Evolutionary conservation across 2,329 filamentous ascomycete species (phyloP).

Genomic region (Penicillium sumatraense): DNA sequence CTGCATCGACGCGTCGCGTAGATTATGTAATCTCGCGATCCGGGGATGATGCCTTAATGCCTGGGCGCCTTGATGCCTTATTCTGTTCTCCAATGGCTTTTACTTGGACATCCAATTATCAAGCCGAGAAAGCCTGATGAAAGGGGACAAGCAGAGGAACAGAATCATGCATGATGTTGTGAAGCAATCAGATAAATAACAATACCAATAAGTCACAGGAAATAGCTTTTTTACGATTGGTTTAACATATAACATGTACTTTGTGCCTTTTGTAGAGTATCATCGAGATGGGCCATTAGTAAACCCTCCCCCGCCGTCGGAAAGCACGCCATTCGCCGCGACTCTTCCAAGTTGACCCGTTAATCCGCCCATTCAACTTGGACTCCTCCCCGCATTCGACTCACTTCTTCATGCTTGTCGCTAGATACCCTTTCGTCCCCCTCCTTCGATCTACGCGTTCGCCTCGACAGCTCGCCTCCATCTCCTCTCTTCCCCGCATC

Average conservation of each 20-base stretch:
- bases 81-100: too few relatives aligned
- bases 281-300: neutral
- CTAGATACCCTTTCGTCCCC: constrained; percentile 11
- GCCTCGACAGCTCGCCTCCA: constrained; percentile 2
- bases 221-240: too few relatives aligned
- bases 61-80: too few relatives aligned
- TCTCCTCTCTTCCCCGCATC: constrained; percentile 23
- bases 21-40: neutral
- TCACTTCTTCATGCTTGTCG: constrained; percentile 8
- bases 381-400: neutral
- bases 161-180: too few relatives aligned
- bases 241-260: too few relatives aligned
- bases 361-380: neutral
- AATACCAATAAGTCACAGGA: too few relatives aligned
- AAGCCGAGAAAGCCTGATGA: too few relatives aligned
- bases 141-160: too few relatives aligned
- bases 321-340: constrained; percentile 26
- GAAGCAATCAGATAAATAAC: too few relatives aligned
- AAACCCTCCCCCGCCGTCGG: constrained; percentile 5
- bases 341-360: constrained; percentile 2
- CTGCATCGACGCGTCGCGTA: neutral
- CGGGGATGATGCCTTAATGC: neutral
- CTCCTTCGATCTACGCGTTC: constrained; percentile 6
- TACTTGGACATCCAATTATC: too few relatives aligned
- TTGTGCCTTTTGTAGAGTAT: too few relatives aligned